A percentile compares a stretch with the other conserved stretches of the same genome.
phyloP scores from a whole-genome alignment of 371 early-diverging fungal species.

The Dinochytrium kinnereticum region DNA sequence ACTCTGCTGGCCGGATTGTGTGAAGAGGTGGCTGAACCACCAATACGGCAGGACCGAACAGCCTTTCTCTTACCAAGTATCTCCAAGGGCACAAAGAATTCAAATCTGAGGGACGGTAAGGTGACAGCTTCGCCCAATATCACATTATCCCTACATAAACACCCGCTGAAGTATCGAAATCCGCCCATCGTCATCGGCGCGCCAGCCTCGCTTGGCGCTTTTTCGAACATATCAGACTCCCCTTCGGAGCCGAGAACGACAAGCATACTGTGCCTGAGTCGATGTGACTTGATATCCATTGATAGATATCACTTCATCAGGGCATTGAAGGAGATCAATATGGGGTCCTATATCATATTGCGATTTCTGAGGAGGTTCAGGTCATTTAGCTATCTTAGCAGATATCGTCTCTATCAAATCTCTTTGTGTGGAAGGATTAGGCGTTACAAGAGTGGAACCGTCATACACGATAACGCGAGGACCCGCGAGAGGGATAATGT shows the following conservation, averaged over 20 bases:
- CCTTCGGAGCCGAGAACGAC: neutral
- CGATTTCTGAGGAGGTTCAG: neutral
- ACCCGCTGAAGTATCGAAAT: neutral
- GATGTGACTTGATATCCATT: neutral
- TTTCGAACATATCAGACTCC: too few relatives aligned
- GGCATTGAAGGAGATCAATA: neutral
- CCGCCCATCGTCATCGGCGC: neutral
- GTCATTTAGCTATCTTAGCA: neutral
- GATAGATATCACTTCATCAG: neutral
- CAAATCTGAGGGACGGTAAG: conserved; percentile 62
- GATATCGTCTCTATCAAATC: neutral
- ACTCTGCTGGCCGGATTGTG: neutral
- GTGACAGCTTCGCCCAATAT: too few relatives aligned
- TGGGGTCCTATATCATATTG: neutral
- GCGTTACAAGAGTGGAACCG: neutral
- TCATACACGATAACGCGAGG: neutral
- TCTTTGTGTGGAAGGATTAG: neutral
- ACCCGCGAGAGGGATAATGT: neutral
- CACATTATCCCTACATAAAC: neutral
- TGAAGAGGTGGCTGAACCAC: neutral
- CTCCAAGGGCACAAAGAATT: conserved; percentile 53
- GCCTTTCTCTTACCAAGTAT: too few relatives aligned
- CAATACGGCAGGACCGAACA: too few relatives aligned
- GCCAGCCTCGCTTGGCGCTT: neutral
- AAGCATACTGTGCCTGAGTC: neutral